These are phyloP conservation scores for Tylopilus subfusipes DNA, from an alignment of 768 basidiomycete species.

Conservation along the genomic window DNA sequence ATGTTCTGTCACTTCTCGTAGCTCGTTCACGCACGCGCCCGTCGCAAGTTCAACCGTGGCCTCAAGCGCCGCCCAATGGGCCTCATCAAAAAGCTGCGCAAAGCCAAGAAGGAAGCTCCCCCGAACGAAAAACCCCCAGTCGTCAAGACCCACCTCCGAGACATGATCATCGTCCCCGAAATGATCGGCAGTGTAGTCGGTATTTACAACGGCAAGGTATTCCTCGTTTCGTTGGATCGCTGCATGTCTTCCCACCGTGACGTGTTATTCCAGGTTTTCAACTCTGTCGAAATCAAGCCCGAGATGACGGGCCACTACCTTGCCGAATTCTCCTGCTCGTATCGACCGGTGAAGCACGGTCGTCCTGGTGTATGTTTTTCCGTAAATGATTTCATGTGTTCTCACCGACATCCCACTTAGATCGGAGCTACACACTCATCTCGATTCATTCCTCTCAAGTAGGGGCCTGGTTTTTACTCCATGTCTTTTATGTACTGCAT, in stretches of 20 bases:
- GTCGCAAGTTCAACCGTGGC: slow-evolving; percentile 97
- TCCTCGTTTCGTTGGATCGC: slow-evolving; percentile 12
- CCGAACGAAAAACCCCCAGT: slow-evolving; percentile 98
- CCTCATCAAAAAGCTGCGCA: slow-evolving; percentile 98
- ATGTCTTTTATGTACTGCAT: slow-evolving; percentile 25
- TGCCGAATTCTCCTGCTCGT: slow-evolving; percentile 94
- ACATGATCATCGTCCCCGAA: slow-evolving; percentile 99
- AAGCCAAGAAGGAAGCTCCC: slow-evolving; percentile 99
- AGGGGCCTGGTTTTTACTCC: slow-evolving; percentile 36
- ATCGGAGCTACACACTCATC: slow-evolving; percentile 92
- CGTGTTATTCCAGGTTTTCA: slow-evolving; percentile 61
- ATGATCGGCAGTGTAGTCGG: slow-evolving; percentile 99
- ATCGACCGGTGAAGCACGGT: slow-evolving; percentile 99
- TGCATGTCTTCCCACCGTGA: not conserved
- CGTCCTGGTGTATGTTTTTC: slow-evolving; percentile 85
- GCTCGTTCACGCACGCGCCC: slow-evolving; percentile 98
- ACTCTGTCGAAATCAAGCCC: slow-evolving; percentile 98
- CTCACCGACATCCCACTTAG: slow-evolving; percentile 35
- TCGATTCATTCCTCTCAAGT: slow-evolving; percentile 96
- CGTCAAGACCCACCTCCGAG: slow-evolving; percentile 98
- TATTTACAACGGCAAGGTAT: slow-evolving; percentile 96
- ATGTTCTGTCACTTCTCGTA: slow-evolving; percentile 27
- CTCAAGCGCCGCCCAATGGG: slow-evolving; percentile 98
- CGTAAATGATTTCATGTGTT: not conserved
- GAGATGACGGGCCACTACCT: slow-evolving; percentile 99